Evolutionary conservation across 2,329 filamentous ascomycete species (phyloP), one percentile per base, ranked within the genome.

Genomic region (Mollisia scopiformis): DNA sequence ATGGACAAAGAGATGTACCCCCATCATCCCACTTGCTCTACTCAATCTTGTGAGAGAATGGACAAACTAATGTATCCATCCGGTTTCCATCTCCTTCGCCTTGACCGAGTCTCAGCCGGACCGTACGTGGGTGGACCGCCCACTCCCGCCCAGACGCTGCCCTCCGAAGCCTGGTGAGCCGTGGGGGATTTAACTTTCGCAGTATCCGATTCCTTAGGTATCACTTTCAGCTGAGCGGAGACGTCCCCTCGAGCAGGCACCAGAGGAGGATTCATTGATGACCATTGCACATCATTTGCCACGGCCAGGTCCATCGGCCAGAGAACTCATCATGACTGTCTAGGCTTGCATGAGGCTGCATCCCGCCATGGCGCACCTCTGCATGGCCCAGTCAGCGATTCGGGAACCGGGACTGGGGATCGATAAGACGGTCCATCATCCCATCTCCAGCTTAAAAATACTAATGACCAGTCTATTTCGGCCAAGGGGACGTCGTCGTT

Each of bases 121-220:
- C n/a, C n/a, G n/a, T n/a, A n/a, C n/a, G n/a, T n/a, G n/a, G n/a
- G n/a, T n/a, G n/a, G n/a, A n/a, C n/a, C n/a, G n/a, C n/a, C n/a
- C n/a, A 23, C 37, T 13, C 23, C 25, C 43, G 23, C 23, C 28
- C n/a, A 16, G 23, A 7, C 27, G 8, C 27, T 33, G 14, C 31
- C 16, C 27, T 8, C 27, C 28, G 28, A 19, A 51, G 13, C 10
- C n/a, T 25, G 11, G 14, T 46, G 8, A 46, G 10, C 39, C 25
- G 39, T 61, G 58, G 55, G 55, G 55, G 43, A 57, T 50, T 25
- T 6, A 19, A 46, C 43, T 57, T 50, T 39, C 14, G 27, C 27
- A 19, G 21, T 11, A 14, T 39, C 53, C 33, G 53, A 33, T 55
- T 55, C 25, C 28, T 41, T 39, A 47, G 4, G 53, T 55, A 39